phyloP scores from a whole-genome alignment of 2,329 filamentous ascomycete genomes.

The Lachnellula subtilissima region DNA sequence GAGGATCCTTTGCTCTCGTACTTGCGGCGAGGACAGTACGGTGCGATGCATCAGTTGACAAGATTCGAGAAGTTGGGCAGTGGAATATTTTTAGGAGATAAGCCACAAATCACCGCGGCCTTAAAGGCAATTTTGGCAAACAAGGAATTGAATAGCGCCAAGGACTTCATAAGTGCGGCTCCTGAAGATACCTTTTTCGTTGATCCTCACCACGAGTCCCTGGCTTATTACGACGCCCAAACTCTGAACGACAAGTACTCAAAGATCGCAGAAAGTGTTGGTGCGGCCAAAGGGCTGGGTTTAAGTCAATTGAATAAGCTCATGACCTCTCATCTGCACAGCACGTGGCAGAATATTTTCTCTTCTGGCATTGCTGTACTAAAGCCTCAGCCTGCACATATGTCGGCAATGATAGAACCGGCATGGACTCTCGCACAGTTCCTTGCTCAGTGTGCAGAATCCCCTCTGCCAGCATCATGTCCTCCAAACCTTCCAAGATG shows the following conservation, averaged over 20 bases:
- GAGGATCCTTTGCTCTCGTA: slow-evolving; percentile 68
- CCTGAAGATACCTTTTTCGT: slow-evolving; percentile 56
- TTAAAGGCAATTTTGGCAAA: slow-evolving; percentile 57
- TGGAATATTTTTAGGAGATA: slow-evolving; percentile 68
- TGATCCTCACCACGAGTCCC: slow-evolving; percentile 58
- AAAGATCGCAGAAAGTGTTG: slow-evolving; percentile 59
- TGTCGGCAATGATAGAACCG: slow-evolving; percentile 65
- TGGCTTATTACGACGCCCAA: slow-evolving; percentile 72
- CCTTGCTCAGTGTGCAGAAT: slow-evolving; percentile 69
- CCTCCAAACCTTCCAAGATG: slow-evolving; percentile 77
- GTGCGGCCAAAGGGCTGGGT: slow-evolving; percentile 52
- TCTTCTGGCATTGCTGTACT: slow-evolving; percentile 72
- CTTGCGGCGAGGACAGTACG: slow-evolving; percentile 69
- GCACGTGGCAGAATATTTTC: slow-evolving; percentile 77
- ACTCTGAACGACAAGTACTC: slow-evolving; percentile 62
- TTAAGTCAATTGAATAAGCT: slow-evolving; percentile 64
- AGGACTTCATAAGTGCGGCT: slow-evolving; percentile 59
- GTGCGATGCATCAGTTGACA: slow-evolving; percentile 49
- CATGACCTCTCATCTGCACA: slow-evolving; percentile 81
- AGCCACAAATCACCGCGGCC: slow-evolving; percentile 56
- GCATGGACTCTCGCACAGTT: slow-evolving; percentile 69
- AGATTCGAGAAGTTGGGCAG: slow-evolving; percentile 67
- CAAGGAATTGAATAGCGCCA: slow-evolving; percentile 50
- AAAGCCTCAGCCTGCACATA: slow-evolving; percentile 73
- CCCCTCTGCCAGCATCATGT: slow-evolving; percentile 70